A percentile compares a stretch with the other conserved stretches of the same genome.
These are phyloP conservation scores for Colletotrichum filicis DNA, from an alignment of 2,329 filamentous ascomycete species.

Conservation along the genomic window DNA sequence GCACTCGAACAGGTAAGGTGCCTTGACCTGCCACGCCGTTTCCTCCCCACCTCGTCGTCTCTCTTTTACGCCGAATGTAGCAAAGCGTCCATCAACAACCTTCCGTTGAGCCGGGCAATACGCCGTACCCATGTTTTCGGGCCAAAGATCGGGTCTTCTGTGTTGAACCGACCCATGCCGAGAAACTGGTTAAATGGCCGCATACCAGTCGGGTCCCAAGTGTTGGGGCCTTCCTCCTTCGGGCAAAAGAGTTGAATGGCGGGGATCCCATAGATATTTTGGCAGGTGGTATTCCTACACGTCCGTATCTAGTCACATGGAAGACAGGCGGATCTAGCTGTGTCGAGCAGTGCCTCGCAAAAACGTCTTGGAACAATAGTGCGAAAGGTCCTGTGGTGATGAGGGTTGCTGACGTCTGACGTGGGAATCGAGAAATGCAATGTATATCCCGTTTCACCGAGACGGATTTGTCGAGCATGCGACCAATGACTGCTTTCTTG, in stretches of 20 bases:
- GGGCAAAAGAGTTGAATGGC: neutral
- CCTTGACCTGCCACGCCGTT: neutral
- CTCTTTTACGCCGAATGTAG: conserved; percentile 2
- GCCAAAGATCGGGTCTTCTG: conserved; percentile 27
- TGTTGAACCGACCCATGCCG: conserved; percentile 30
- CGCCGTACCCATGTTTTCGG: conserved; percentile 30
- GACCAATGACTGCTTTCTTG: neutral
- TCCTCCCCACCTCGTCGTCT: neutral
- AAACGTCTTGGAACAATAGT: neutral
- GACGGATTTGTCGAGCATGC: neutral
- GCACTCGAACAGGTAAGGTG: neutral
- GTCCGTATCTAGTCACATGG: neutral
- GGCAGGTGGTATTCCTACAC: neutral
- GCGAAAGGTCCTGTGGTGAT: neutral
- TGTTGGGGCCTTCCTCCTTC: neutral
- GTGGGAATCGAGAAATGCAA: neutral
- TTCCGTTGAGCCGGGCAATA: conserved; percentile 16
- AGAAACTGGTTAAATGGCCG: neutral
- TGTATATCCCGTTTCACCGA: neutral
- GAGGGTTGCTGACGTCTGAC: neutral
- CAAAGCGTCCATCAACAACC: neutral
- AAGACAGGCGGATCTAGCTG: neutral
- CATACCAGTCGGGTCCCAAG: neutral
- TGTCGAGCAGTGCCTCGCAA: neutral
- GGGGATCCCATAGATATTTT: neutral